These are phyloP conservation scores for Lecanicillium sp. DNA, from an alignment of 2,329 filamentous ascomycete species.

Conservation along the genomic window DNA sequence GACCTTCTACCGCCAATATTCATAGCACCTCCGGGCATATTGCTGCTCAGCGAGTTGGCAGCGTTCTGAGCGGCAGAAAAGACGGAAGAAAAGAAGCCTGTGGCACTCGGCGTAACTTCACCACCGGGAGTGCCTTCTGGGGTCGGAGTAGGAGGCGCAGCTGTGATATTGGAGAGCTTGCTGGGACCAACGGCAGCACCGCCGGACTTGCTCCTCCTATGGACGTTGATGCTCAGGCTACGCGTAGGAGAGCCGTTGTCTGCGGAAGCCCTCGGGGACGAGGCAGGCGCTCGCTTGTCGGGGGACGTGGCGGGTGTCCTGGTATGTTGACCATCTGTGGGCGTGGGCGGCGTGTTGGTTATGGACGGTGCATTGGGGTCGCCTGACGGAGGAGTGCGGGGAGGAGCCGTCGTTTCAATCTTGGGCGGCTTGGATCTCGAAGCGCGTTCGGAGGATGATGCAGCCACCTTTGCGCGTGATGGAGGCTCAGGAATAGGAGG, in stretches of 20 bases:
- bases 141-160: conserved; percentile 66
- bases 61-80: conserved; percentile 91
- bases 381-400: conserved; percentile 36
- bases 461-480: conserved; percentile 20
- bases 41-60: conserved; percentile 65
- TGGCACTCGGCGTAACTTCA: conserved; percentile 44
- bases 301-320: conserved; percentile 16
- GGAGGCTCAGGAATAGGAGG: conserved; percentile 19
- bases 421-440: conserved; percentile 17
- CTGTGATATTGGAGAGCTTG: conserved; percentile 73
- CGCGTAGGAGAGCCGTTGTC: conserved; percentile 56
- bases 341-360: conserved; percentile 59
- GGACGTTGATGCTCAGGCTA: conserved; percentile 57
- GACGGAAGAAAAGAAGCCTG: conserved; percentile 88
- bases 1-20: conserved; percentile 38
- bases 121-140: conserved; percentile 49
- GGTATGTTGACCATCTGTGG: conserved; percentile 34
- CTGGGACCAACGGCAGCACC: conserved; percentile 59
- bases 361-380: conserved; percentile 44
- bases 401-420: conserved; percentile 20
- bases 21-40: conserved; percentile 59
- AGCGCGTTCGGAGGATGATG: conserved; percentile 15
- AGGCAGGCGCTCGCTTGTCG: conserved; percentile 20
- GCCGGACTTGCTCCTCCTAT: conserved; percentile 47
- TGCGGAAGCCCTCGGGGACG: conserved; percentile 19